These are phyloP conservation scores for Leptographium procerum DNA, from an alignment of 2,329 filamentous ascomycete species.

Conservation along the genomic window DNA sequence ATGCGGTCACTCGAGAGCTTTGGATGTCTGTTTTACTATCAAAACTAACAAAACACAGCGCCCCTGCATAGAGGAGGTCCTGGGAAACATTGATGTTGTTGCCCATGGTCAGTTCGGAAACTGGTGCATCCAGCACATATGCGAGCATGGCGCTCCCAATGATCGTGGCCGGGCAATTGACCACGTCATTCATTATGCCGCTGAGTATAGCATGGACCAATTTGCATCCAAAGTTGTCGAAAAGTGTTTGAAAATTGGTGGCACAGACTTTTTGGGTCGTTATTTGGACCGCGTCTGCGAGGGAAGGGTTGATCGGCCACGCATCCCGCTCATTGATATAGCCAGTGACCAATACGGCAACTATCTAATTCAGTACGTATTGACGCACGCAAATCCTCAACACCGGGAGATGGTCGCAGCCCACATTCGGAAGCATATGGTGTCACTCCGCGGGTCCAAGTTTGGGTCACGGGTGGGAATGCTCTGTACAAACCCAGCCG, in stretches of 20 bases:
- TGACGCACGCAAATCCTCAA: conserved; percentile 75
- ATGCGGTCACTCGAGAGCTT: conserved; percentile 15
- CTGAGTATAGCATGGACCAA: conserved; percentile 97
- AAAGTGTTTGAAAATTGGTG: conserved; percentile 96
- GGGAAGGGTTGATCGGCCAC: conserved; percentile 77
- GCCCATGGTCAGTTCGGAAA: conserved; percentile 97
- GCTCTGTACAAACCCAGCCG: conserved; percentile 93
- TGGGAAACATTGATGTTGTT: conserved; percentile 89
- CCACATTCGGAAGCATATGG: conserved; percentile 98
- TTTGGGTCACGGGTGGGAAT: conserved; percentile 97
- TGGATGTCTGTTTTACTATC: background rate
- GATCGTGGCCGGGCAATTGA: conserved; percentile 92
- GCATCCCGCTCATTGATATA: conserved; percentile 95
- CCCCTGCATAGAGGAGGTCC: conserved; percentile 91
- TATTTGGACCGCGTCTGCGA: conserved; percentile 94
- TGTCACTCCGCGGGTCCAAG: conserved; percentile 93
- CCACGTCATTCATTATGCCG: conserved; percentile 84
- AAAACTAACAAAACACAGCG: conserved; percentile 42
- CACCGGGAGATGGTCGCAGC: conserved; percentile 87
- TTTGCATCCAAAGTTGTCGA: conserved; percentile 99
- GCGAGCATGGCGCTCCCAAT: conserved; percentile 82
- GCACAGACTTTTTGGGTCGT: conserved; percentile 76
- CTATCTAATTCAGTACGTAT: conserved; percentile 94
- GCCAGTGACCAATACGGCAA: conserved; percentile 98
- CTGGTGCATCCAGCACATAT: conserved; percentile 99